Percentiles rank a stretch among this genome's conserved stretches.
Evolutionary conservation across 805 yeast genomes (phyloP).

Genomic region (Clavispora asparagi): DNA sequence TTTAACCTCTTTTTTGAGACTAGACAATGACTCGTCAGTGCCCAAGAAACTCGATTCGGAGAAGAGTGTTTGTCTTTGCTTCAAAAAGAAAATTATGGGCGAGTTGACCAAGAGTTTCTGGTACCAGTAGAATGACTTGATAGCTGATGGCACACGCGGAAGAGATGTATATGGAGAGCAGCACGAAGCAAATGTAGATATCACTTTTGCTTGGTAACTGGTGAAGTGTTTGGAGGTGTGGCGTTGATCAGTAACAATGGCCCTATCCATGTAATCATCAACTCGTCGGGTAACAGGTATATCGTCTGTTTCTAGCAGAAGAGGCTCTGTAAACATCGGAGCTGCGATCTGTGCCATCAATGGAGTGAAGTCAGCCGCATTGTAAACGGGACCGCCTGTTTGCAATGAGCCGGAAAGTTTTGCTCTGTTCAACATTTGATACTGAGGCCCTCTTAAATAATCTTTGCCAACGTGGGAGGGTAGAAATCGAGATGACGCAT

Average conservation of each 20-base stretch:
- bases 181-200: constrained; percentile 22
- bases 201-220: constrained; percentile 21
- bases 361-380: constrained; percentile 20
- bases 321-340: constrained; percentile 17
- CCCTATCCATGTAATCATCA: background rate
- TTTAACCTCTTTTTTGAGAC: constrained; percentile 10
- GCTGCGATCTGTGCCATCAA: constrained; percentile 14
- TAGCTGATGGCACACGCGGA: constrained; percentile 6
- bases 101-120: constrained; percentile 20
- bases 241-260: constrained; percentile 6
- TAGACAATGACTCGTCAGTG: constrained; percentile 17
- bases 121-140: constrained; percentile 27
- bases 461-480: constrained; percentile 6
- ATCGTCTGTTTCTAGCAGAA: constrained; percentile 7
- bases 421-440: constrained; percentile 16
- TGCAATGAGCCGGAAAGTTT: constrained; percentile 12
- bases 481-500: constrained; percentile 8
- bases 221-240: constrained; percentile 15
- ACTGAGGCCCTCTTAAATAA: constrained; percentile 16
- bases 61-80: constrained; percentile 23
- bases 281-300: background rate
- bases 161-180: constrained; percentile 16
- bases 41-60: constrained; percentile 19
- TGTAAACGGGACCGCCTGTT: constrained; percentile 4
- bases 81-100: constrained; percentile 27